Conservation (phyloP, 306 rosid genomes). For the Calophaca sinica region DNA sequence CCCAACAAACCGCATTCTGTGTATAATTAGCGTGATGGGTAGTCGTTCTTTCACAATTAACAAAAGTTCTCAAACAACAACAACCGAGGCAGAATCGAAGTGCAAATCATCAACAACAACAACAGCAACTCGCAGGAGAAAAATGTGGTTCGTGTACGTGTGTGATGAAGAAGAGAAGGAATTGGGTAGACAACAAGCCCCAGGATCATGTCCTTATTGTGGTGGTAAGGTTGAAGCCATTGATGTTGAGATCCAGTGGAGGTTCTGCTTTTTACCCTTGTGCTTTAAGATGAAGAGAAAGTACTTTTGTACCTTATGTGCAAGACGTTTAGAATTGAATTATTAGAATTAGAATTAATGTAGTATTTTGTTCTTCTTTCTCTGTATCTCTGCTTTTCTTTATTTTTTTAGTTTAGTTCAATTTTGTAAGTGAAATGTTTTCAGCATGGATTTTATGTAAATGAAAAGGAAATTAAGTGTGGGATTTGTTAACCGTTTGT, state of each 20-base stretch:
- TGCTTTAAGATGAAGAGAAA: slow-evolving; percentile 80
- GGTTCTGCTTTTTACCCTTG: slow-evolving; percentile 73
- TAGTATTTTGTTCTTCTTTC: too few relatives aligned
- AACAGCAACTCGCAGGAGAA: slow-evolving; percentile 25
- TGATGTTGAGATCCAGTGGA: slow-evolving; percentile 78
- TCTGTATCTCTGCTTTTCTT: not conserved
- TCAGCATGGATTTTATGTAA: not conserved
- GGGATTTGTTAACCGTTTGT: not conserved
- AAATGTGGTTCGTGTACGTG: slow-evolving; percentile 70
- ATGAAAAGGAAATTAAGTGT: not conserved
- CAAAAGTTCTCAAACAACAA: not conserved
- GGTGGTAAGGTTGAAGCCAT: slow-evolving; percentile 79
- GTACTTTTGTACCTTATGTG: slow-evolving; percentile 73
- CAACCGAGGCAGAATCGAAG: not conserved
- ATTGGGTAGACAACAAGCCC: slow-evolving; percentile 72
- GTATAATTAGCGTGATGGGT: too few relatives aligned
- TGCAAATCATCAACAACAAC: not conserved
- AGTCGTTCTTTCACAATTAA: too few relatives aligned
- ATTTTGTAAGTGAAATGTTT: not conserved
- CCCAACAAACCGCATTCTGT: too few relatives aligned
- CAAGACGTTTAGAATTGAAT: slow-evolving; percentile 64
- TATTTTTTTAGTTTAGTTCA: not conserved
- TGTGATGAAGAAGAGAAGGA: slow-evolving; percentile 79
- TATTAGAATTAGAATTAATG: not conserved
- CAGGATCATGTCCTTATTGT: slow-evolving; percentile 85